Evolutionary conservation across 2,329 filamentous ascomycete genomes (phyloP).

Genomic region (Aspergillus sp.): DNA sequence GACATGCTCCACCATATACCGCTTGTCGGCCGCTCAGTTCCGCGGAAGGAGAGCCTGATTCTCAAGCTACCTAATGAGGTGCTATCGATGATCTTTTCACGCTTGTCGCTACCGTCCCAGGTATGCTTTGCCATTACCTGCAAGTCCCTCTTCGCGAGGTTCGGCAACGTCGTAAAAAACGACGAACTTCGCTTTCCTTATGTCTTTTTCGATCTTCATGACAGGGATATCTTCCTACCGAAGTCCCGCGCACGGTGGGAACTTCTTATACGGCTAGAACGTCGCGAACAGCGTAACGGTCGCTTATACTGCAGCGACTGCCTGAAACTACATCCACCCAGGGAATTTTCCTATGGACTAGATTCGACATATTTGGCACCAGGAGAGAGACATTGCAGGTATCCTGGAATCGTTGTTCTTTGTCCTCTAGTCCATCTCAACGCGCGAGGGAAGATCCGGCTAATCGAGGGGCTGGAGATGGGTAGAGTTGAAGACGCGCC

Average conservation of each 20-base stretch:
- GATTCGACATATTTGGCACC: background rate
- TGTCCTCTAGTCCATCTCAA: background rate
- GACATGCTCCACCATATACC: background rate
- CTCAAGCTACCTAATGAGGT: background rate
- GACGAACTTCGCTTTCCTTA: background rate
- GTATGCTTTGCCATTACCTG: background rate
- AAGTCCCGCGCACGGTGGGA: background rate
- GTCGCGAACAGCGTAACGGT: background rate
- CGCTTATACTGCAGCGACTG: background rate
- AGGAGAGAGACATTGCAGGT: background rate
- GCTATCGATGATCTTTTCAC: background rate
- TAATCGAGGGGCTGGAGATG: background rate
- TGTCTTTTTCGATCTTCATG: background rate
- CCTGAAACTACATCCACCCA: background rate
- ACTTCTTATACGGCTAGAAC: background rate
- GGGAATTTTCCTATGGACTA: background rate
- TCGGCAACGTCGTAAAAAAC: background rate
- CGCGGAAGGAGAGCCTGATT: background rate
- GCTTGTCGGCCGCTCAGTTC: background rate
- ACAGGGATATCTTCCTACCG: background rate
- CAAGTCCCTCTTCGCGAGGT: background rate
- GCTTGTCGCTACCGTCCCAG: background rate
- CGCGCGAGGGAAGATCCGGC: background rate
- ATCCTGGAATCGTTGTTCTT: background rate
- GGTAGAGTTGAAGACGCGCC: background rate